Percentiles rank a stretch among this genome's conserved stretches.
Conservation (phyloP, 192 early-diverging fungal species). For the Coemansia sp. region DNA sequence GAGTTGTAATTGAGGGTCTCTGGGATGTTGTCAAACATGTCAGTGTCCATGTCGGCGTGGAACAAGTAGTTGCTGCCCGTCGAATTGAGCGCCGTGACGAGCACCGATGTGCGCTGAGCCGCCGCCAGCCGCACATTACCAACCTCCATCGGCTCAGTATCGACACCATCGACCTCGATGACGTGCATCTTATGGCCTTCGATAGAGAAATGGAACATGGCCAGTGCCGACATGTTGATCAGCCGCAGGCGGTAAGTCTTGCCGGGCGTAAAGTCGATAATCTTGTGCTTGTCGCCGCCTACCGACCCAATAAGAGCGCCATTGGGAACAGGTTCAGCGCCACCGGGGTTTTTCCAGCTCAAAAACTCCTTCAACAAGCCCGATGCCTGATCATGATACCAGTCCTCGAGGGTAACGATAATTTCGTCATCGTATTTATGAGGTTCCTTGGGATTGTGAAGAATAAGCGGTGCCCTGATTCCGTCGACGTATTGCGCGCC, state of each 20-base stretch:
- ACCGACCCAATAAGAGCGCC: slow-evolving; percentile 69
- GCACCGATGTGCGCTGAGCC: slow-evolving; percentile 81
- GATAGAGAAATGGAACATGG: slow-evolving; percentile 77
- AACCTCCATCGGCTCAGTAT: slow-evolving; percentile 61
- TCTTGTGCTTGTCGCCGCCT: slow-evolving; percentile 30
- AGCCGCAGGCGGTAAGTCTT: slow-evolving; percentile 85
- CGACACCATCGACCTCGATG: slow-evolving; percentile 81
- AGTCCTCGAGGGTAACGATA: slow-evolving; percentile 68
- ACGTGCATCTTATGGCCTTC: slow-evolving; percentile 77
- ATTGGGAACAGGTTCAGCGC: slow-evolving; percentile 70
- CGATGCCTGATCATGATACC: slow-evolving; percentile 70
- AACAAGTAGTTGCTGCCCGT: slow-evolving; percentile 68
- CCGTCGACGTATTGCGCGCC: slow-evolving; percentile 82
- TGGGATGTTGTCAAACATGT: slow-evolving; percentile 76
- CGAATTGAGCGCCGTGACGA: slow-evolving; percentile 72
- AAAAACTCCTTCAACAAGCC: slow-evolving; percentile 62
- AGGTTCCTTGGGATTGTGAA: slow-evolving; percentile 63
- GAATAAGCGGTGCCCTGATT: slow-evolving; percentile 69
- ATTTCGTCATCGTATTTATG: slow-evolving; percentile 74
- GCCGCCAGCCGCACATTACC: slow-evolving; percentile 63
- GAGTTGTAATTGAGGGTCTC: slow-evolving; percentile 61
- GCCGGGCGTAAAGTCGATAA: slow-evolving; percentile 66
- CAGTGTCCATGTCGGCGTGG: slow-evolving; percentile 74
- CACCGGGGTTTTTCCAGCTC: slow-evolving; percentile 65
- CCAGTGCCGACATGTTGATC: slow-evolving; percentile 79